Base-by-base conservation (phyloP, 2,329 filamentous ascomycete species). In the Aspergillus bombycis region DNA sequence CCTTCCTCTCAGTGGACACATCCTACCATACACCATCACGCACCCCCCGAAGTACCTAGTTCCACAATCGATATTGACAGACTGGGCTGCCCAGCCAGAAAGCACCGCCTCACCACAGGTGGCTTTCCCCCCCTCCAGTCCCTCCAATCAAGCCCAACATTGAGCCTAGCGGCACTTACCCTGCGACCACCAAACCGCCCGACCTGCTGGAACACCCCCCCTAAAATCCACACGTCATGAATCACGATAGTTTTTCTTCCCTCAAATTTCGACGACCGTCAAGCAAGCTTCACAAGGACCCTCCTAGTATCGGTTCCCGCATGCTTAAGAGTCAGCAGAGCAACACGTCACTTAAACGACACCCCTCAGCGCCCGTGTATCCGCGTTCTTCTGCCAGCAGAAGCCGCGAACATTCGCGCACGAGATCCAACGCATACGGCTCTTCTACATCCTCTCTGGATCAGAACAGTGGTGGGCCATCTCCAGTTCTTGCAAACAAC, bases 381-480 rank as follows among this genome's bases (percentile, higher is more conserved):
- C 80, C 80, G 34, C 79, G 79, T 54, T 80, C 77, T 53, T 79
- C 78, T 62, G 72, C 73, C 57, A 74, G 71, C 66, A 71, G 72
- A 62, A 76, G 72, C 70, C 74, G 75, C 70, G 78, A 82, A 69
- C 79, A 80, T 69, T 67, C 76, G 60, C 78, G 80, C 57, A 81
- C 81, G 36, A 75, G 79, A 67, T 83, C 81, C 48, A 80, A 78
- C 74, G 78, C 78, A 36, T 81, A 80, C 72, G 79, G 76, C 50
- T 83, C 81, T 7, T 82, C 80, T 19, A 80, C 77, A 23, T 83
- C 81, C n/a, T 82, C 80, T 10, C 72, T 82, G 63, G 81, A 83
- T 43, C 78, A 79, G 66, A 71, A 77, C 43, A 81, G 78, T 67
- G 74, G 73, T 38, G 75, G 72, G 54, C 75, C 75, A 10, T 82